A percentile compares a stretch with the other conserved stretches of the same genome.
Evolutionary conservation across 163 green algal species (phyloP).

Genomic region (Chlorella variabilis): DNA sequence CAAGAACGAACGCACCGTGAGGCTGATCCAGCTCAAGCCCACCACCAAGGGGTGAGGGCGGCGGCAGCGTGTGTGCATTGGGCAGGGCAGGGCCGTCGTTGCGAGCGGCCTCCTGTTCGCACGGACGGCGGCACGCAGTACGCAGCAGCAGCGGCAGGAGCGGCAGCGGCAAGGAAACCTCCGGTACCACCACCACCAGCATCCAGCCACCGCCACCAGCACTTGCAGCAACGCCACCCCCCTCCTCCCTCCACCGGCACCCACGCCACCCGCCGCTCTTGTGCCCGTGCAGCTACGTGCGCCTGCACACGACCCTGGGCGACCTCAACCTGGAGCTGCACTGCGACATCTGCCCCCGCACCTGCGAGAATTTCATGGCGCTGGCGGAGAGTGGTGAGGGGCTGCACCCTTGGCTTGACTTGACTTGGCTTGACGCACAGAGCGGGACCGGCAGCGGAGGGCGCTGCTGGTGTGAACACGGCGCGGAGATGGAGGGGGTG

Average conservation of each 20-base stretch:
- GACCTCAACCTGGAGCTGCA: constrained; percentile 98
- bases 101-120: too few species aligned
- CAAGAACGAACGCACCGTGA: constrained; percentile 62
- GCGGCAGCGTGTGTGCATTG: too few species aligned
- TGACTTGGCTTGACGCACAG: too few species aligned
- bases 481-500: background rate
- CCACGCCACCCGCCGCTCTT: too few species aligned
- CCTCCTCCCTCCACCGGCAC: background rate
- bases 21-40: constrained; percentile 77
- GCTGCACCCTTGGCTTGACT: background rate
- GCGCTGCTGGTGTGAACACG: too few species aligned
- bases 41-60: constrained; percentile 75
- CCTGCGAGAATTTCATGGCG: constrained; percentile 98
- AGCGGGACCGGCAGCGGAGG: too few species aligned
- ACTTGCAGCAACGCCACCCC: constrained; percentile 28
- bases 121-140: too few species aligned
- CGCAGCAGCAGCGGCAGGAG: background rate
- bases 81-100: too few species aligned
- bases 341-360: constrained; percentile 87
- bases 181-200: too few species aligned
- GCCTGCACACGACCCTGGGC: constrained; percentile 84
- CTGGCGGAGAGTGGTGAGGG: constrained; percentile 71
- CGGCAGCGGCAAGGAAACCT: too few species aligned
- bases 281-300: constrained; percentile 64
- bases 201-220: too few species aligned